Conservation (phyloP, 495 filamentous ascomycete species). For the Talaromyces borbonicus region DNA sequence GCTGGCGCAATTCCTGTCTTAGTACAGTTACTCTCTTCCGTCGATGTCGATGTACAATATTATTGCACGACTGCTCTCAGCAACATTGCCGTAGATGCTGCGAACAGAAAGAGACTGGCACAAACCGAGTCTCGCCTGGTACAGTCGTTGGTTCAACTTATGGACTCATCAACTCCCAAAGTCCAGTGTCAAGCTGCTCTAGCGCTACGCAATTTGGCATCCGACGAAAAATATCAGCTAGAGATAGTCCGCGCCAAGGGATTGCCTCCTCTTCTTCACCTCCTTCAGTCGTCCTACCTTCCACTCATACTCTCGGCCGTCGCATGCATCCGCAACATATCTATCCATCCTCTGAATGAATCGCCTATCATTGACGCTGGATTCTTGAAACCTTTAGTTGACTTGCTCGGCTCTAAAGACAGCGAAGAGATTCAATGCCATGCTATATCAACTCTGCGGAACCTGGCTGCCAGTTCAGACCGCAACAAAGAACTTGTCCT, state of each 20-base stretch:
- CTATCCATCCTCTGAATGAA: conserved; percentile 96
- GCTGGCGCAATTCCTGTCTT: conserved; percentile 94
- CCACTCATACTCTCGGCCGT: conserved; percentile 95
- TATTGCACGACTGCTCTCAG: conserved; percentile 98
- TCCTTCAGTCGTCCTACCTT: conserved; percentile 89
- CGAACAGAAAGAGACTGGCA: conserved; percentile 81
- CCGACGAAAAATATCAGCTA: conserved; percentile 96
- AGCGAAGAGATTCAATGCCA: conserved; percentile 99
- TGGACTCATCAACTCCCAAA: conserved; percentile 95
- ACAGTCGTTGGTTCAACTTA: conserved; percentile 85
- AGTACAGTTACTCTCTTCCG: conserved; percentile 82
- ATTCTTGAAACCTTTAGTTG: conserved; percentile 86
- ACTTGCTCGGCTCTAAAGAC: conserved; percentile 86
- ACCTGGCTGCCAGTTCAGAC: conserved; percentile 92
- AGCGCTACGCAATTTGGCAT: conserved; percentile 88
- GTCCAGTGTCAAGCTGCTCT: conserved; percentile 96
- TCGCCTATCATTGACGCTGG: conserved; percentile 99
- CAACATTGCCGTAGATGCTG: conserved; percentile 93
- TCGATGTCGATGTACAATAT: conserved; percentile 96
- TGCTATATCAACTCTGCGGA: conserved; percentile 92
- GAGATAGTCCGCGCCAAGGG: conserved; percentile 90
- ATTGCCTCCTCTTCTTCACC: conserved; percentile 69
- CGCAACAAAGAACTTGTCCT: conserved; percentile 93
- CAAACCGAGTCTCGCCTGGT: conserved; percentile 82
- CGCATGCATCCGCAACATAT: conserved; percentile 97